phyloP scores from a whole-genome alignment of 1,284 basidiomycete genomes.

The Fomitiporia mediterranea region DNA sequence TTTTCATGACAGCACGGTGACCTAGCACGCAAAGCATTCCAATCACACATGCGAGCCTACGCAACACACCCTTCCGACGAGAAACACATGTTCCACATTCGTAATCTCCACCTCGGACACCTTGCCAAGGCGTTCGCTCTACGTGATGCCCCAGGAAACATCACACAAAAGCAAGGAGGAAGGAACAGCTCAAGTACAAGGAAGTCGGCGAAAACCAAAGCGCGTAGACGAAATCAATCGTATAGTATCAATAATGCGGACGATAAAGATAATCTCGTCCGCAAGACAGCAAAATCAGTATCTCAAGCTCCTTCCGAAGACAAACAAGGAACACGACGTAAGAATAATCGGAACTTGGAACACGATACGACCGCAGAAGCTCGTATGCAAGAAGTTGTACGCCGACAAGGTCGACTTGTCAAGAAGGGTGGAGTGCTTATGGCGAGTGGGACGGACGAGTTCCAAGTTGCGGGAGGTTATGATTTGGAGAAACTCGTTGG shows the following conservation, averaged over 20 bases:
- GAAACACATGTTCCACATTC: conserved; percentile 94
- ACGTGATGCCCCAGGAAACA: conserved; percentile 79
- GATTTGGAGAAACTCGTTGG: conserved; percentile 58
- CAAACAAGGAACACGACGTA: conserved; percentile 25
- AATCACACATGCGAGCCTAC: conserved; percentile 94
- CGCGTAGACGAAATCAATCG: not conserved
- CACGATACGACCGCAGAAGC: conserved; percentile 63
- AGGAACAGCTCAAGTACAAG: conserved; percentile 21
- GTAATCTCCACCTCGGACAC: conserved; percentile 92
- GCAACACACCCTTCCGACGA: conserved; percentile 95
- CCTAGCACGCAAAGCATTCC: conserved; percentile 82
- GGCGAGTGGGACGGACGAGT: conserved; percentile 71
- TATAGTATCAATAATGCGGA: not conserved
- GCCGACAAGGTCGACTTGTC: conserved; percentile 76
- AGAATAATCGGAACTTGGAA: conserved; percentile 28
- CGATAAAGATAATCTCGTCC: conserved; percentile 21
- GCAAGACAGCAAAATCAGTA: no score
- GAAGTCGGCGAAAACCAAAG: not conserved
- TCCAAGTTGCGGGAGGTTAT: conserved; percentile 72
- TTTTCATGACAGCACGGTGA: conserved; percentile 56
- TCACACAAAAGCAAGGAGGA: conserved; percentile 37
- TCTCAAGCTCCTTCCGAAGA: no score
- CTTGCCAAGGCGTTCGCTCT: conserved; percentile 95
- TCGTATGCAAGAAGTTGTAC: conserved; percentile 85
- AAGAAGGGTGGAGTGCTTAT: conserved; percentile 81